Evolutionary conservation across 2,329 filamentous ascomycete species (phyloP).

Genomic region (Ceratocystis huliohia): DNA sequence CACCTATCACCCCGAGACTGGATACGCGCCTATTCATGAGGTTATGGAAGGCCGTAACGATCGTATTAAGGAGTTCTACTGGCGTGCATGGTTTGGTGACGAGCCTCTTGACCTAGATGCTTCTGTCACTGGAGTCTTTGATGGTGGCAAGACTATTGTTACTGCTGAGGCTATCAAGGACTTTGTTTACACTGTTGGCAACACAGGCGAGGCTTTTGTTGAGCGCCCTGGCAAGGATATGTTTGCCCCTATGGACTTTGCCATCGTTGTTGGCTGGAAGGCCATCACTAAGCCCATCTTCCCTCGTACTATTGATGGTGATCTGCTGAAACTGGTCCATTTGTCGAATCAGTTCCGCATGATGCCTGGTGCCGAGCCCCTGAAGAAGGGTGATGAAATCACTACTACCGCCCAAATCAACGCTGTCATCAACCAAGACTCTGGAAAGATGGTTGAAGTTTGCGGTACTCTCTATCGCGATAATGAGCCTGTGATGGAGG

Average conservation of each 20-base stretch:
- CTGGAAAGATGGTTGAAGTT: conserved; percentile 99
- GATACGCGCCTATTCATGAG: conserved; percentile 94
- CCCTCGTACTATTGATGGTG: conserved; percentile 88
- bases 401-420: conserved; percentile 93
- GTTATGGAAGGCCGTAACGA: conserved; percentile 95
- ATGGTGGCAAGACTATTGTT: conserved; percentile 75
- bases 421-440: conserved; percentile 93
- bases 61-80: conserved; percentile 98
- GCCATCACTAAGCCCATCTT: conserved; percentile 99
- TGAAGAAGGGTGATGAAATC: conserved; percentile 90
- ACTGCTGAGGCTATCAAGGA: conserved; percentile 91
- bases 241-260: conserved; percentile 96
- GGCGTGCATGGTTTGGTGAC: conserved; percentile 90
- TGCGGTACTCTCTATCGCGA: conserved; percentile 87
- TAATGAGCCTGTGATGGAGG: conserved; percentile 84
- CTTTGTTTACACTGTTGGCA: conserved; percentile 97
- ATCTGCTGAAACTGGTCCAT: conserved; percentile 90
- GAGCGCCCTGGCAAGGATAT: conserved; percentile 89
- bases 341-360: conserved; percentile 97
- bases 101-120: conserved; percentile 74
- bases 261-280: conserved; percentile 97
- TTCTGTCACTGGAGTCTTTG: conserved; percentile 74
- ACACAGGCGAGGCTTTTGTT: conserved; percentile 93
- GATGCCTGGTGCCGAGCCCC: conserved; percentile 84
- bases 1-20: conserved; percentile 85